A percentile compares a stretch with the other conserved stretches of the same genome.
Evolutionary conservation across 192 early-diverging fungal species (phyloP).

Genomic region (Backusella morwellensis): DNA sequence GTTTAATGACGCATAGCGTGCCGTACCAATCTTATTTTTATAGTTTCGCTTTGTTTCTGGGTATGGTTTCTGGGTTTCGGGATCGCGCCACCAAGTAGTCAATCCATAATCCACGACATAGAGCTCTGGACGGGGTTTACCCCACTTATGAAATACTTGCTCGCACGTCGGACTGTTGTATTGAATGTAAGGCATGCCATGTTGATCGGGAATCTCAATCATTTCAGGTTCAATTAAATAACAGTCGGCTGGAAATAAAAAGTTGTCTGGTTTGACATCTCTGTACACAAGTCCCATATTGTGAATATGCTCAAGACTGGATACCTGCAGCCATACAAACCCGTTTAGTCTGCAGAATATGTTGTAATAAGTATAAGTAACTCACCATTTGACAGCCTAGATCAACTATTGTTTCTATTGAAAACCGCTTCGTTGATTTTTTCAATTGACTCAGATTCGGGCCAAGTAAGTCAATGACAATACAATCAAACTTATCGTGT

Average conservation of each 20-base stretch:
- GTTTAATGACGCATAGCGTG: constrained; percentile 82
- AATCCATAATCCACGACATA: constrained; percentile 59
- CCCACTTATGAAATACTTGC: constrained; percentile 22
- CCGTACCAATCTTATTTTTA: constrained; percentile 68
- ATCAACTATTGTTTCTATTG: constrained; percentile 43
- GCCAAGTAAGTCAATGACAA: constrained; percentile 57
- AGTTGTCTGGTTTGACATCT: constrained; percentile 82
- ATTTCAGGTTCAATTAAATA: constrained; percentile 19
- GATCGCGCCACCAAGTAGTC: constrained; percentile 44
- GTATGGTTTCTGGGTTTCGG: constrained; percentile 39
- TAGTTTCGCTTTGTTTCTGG: constrained; percentile 35
- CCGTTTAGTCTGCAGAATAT: background rate
- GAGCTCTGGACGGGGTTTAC: constrained; percentile 34
- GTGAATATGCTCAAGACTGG: constrained; percentile 37
- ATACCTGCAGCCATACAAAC: constrained; percentile 10
- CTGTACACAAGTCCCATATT: constrained; percentile 55
- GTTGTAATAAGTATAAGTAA: background rate
- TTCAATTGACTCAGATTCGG: constrained; percentile 50
- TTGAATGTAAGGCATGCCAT: background rate
- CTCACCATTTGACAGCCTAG: constrained; percentile 55
- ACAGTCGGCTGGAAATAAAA: constrained; percentile 48
- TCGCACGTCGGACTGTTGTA: constrained; percentile 20
- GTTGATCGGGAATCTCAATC: constrained; percentile 12
- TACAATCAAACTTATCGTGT: constrained; percentile 45
- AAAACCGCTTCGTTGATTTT: constrained; percentile 39